These are phyloP conservation scores for Amyloporia xantha DNA, from an alignment of 768 basidiomycete species.

Conservation along the genomic window DNA sequence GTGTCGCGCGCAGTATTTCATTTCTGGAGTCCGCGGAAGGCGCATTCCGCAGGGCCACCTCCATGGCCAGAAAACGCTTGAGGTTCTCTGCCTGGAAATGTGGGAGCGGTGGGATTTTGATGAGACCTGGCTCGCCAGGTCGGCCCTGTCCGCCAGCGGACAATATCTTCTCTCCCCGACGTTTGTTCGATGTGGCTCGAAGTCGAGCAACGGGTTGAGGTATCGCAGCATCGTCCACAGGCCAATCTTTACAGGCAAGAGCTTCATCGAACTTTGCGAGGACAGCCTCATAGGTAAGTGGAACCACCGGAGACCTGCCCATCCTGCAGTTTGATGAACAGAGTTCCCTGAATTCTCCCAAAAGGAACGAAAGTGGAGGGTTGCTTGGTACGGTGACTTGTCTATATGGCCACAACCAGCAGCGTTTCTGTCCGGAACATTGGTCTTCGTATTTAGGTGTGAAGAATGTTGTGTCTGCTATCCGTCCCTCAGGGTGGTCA, in stretches of 20 bases:
- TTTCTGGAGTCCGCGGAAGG: no score
- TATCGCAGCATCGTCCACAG: not conserved
- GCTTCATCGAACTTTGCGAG: slow-evolving; percentile 3
- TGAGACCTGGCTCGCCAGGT: no score
- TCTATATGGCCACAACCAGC: not conserved
- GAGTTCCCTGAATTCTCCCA: not conserved
- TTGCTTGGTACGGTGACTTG: not conserved
- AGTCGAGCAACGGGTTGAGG: not conserved
- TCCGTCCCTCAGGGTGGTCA: not conserved
- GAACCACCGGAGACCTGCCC: not conserved
- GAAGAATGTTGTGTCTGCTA: not conserved
- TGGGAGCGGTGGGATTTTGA: no score
- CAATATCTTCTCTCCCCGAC: no score
- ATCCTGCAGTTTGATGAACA: not conserved
- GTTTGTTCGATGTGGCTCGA: not conserved
- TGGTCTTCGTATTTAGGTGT: not conserved
- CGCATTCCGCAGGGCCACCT: no score
- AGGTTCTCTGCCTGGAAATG: no score
- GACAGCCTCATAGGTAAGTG: slow-evolving; percentile 3
- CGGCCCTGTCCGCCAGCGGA: no score
- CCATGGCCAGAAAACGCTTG: no score
- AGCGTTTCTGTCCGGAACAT: not conserved
- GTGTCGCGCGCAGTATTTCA: no score
- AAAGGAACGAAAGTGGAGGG: not conserved
- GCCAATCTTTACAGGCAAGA: slow-evolving; percentile 5